Conservation (phyloP, 495 filamentous ascomycete species). For the Aspergillus ellipticus region DNA sequence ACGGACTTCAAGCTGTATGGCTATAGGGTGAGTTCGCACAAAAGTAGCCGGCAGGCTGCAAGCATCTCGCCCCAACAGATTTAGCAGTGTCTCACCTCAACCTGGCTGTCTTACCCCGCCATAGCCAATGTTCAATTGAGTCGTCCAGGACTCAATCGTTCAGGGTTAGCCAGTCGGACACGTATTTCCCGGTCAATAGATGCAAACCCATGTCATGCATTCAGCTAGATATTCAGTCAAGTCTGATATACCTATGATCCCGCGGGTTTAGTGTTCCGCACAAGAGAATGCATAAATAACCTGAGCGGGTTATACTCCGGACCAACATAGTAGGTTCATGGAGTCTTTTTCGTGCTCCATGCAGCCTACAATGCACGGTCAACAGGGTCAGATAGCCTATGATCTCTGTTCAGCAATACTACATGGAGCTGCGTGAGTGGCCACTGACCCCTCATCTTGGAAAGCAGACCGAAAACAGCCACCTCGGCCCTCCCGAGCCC, state of each 20-base stretch:
- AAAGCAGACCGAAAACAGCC: constrained; percentile 1
- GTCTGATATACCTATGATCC: too few species aligned
- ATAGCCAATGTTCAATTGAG: neutral
- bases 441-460: neutral
- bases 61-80: neutral
- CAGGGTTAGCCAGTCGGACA: neutral
- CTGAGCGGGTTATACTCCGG: neutral
- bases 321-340: neutral
- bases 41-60: neutral
- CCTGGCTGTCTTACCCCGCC: neutral
- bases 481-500: constrained; percentile 1
- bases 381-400: neutral
- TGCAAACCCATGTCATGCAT: too few species aligned
- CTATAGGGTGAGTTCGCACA: neutral
- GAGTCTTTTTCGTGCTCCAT: too few species aligned
- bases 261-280: neutral
- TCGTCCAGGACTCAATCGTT: neutral
- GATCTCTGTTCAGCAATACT: neutral
- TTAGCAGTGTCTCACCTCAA: neutral
- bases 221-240: too few species aligned
- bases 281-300: neutral
- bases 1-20: neutral
- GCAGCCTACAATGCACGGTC: neutral
- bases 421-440: neutral
- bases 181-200: neutral